A percentile compares a stretch with the other conserved stretches of the same genome.
Evolutionary conservation across 177 flowering plant genomes (phyloP).

Genomic region (Vitis hybrid): DNA sequence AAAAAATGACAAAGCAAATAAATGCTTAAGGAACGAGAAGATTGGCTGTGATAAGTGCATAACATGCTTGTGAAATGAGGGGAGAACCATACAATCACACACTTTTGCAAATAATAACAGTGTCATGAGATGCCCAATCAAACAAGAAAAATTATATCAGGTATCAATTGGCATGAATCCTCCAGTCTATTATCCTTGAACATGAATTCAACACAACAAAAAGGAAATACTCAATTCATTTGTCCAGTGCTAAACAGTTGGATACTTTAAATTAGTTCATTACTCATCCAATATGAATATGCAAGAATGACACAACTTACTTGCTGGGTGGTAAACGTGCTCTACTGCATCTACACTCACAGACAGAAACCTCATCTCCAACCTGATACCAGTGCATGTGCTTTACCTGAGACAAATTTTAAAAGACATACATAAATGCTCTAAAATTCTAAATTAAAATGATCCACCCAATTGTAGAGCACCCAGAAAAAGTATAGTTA

Average conservation of each 20-base stretch:
- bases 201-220: too few relatives aligned
- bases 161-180: too few relatives aligned
- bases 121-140: too few relatives aligned
- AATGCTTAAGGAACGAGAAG: too few relatives aligned
- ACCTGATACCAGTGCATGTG: conserved; percentile 89
- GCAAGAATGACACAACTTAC: conserved; percentile 36
- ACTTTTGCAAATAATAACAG: too few relatives aligned
- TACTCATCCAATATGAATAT: background rate
- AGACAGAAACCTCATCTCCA: conserved; percentile 67
- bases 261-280: background rate
- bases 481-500: background rate
- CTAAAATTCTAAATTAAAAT: background rate
- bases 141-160: too few relatives aligned
- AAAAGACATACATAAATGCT: background rate
- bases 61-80: too few relatives aligned
- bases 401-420: conserved; percentile 64
- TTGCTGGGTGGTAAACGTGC: conserved; percentile 93
- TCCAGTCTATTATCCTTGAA: too few relatives aligned
- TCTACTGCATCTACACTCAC: conserved; percentile 92
- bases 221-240: too few relatives aligned
- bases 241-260: background rate
- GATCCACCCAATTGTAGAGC: background rate
- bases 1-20: background rate
- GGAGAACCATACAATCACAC: too few relatives aligned
- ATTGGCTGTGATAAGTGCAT: too few relatives aligned